Evolutionary conservation across 2,329 filamentous ascomycete genomes (phyloP), one percentile per base, ranked within the genome.

Genomic region (Metarhizium guizhouense): DNA sequence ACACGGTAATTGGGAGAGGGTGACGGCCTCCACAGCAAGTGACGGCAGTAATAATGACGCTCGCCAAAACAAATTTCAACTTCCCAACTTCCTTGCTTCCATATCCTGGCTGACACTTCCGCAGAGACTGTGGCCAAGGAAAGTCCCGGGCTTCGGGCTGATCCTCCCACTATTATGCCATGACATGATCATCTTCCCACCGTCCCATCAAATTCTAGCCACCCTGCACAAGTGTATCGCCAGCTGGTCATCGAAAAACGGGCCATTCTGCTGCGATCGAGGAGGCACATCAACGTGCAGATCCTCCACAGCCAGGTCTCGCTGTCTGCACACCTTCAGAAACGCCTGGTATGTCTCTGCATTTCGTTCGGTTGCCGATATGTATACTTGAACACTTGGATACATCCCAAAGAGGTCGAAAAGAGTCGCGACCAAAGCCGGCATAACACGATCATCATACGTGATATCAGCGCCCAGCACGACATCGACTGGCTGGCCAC

Each of bases 391-490:
- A 14, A 84, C 73, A 0, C 65, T 64, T 2, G 82, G 78, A 59
- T 82, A 81, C 54, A 83, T 64, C 2, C 73, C 72, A 51, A 87
- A 80, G 13, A 90, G 72, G 52, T 85, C 79, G 36, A 77, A 71
- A 53, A 92, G 67, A 3, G 87, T 90, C 3, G 76, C 78, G 3
- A 88, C 76, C 29, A 93, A 74, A 1, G 81, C 74, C 0, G 84
- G 81, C 52, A 88, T 84, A 47, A 82, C 77, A 40, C 74, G 74
- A 58, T 75, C 76, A 65, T 93, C 87, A 68, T 92, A 93, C 1
- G 86, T 92, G 69, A 93, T 81, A 67, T 93, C 88, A 38, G 88
- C 87, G 4, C 87, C 89, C 32, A 93, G 70, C 2, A 92, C 78
- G 4, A 89, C 70, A 66, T 92, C 85, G 48, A 83, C 67, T 2